Evolutionary conservation across 1,139 yeast species (phyloP), one percentile per base, ranked within the genome.

Genomic region (Debaryomyces fabryi): DNA sequence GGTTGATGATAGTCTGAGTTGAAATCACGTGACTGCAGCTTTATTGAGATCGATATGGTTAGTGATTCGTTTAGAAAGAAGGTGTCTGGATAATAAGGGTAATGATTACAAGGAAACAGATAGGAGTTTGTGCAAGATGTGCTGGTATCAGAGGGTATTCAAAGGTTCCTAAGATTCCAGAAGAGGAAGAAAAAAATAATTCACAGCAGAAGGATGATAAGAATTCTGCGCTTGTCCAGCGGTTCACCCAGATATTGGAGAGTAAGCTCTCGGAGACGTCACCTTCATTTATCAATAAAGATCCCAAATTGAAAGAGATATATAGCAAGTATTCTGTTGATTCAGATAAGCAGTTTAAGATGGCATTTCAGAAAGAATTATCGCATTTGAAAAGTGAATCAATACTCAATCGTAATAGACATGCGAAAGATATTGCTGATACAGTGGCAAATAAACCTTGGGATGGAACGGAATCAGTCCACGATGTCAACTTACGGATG

Each of bases 401-500:
- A 0, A 49, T 65, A 6, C 54, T 70, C n/a, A 53, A 50, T 9
- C 46, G 50, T 23, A 75, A 81, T 44, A 79, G 78, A 48, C 83
- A 79, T 37, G 75, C 83, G 0, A 67, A 72, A 49, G 85, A 82
- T 1, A 69, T 81, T 2, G 90, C 90, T 1, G 58, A 57, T 33
- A 52, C 68, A 1, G 58, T 64, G 27, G 60, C 69, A 47, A 60
- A 80, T 0, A 57, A 58, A 23, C 89, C 92, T 0, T 90, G 96
- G 96, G 70, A 68, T 0, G 96, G 96, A 0, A 61, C 69, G 0
- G 96, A 88, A 56, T 54, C 71, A 1, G 58, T 60, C 0, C 55
- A 64, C 2, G 91, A 85, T 52, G 68, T 83, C 2, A 77, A 78
- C 25, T 59, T 80, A 29, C 65, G 96, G 38, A 85, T 86, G 91